These are phyloP conservation scores for Penicillium fuscoglaucum DNA, from an alignment of 2,329 filamentous ascomycete species.

Conservation along the genomic window DNA sequence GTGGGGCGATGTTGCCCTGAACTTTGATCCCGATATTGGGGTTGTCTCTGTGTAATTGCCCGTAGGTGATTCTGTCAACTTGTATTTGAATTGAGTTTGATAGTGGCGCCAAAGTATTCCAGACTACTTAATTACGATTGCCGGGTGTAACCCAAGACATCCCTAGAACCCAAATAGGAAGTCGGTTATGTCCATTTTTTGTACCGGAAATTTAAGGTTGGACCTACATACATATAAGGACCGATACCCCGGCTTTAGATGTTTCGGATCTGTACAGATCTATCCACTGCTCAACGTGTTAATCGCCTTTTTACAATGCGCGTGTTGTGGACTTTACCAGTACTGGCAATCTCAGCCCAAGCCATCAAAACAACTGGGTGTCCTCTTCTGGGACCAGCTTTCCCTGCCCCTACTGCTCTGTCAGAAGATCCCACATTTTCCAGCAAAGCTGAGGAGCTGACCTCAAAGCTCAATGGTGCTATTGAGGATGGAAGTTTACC, in stretches of 20 bases:
- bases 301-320: neutral
- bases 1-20: neutral
- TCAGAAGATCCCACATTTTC: neutral
- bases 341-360: neutral
- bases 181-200: neutral
- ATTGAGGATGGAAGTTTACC: constrained; percentile 4
- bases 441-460: neutral
- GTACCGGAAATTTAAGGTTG: neutral
- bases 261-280: neutral
- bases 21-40: neutral
- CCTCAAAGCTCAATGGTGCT: constrained; percentile 1
- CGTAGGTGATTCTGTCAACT: neutral
- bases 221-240: neutral
- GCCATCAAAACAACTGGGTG: neutral
- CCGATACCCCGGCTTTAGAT: neutral
- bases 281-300: neutral
- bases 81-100: neutral
- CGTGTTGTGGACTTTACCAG: neutral
- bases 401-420: constrained; percentile 9
- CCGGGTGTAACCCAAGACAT: neutral
- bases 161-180: neutral
- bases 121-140: neutral
- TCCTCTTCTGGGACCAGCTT: constrained; percentile 9
- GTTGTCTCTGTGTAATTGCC: too few species aligned
- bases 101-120: neutral